phyloP scores from a whole-genome alignment of 768 basidiomycete species.

The Boletus fagicola region DNA sequence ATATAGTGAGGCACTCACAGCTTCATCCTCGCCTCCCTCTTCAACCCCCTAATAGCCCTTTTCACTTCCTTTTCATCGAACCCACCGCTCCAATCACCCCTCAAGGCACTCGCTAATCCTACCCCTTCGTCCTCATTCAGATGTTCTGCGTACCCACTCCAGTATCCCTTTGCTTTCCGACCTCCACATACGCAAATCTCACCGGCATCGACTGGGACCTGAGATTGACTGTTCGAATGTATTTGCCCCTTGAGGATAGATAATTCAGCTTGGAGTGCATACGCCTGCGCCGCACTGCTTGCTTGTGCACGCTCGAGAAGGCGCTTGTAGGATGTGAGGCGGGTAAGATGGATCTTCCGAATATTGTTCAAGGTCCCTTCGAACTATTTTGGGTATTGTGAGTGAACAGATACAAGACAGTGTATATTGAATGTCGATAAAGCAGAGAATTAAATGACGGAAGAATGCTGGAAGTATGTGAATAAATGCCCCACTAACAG shows the following conservation, averaged over 20 bases:
- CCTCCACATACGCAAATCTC: constrained; percentile 57
- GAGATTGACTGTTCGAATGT: constrained; percentile 20
- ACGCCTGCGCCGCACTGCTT: constrained; percentile 75
- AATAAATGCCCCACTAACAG: neutral
- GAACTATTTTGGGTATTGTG: constrained; percentile 34
- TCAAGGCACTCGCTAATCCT: constrained; percentile 48
- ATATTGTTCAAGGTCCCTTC: constrained; percentile 43
- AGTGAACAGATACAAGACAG: constrained; percentile 1
- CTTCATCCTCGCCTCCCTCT: constrained; percentile 68
- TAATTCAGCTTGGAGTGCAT: constrained; percentile 82
- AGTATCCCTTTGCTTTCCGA: constrained; percentile 61
- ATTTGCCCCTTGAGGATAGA: constrained; percentile 55
- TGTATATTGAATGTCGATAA: neutral
- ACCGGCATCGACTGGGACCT: constrained; percentile 17
- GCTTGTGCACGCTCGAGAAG: constrained; percentile 80
- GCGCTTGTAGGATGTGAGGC: constrained; percentile 72
- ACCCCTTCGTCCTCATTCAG: constrained; percentile 45
- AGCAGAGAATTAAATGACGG: neutral
- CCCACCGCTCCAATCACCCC: constrained; percentile 45
- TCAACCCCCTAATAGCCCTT: constrained; percentile 58
- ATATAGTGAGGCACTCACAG: constrained; percentile 48
- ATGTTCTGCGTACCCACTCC: constrained; percentile 61
- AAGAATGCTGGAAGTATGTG: neutral
- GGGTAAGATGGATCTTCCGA: constrained; percentile 44
- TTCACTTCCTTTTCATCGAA: constrained; percentile 73